phyloP scores from a whole-genome alignment of 1,284 basidiomycete species.

The Earliella scabrosa region DNA sequence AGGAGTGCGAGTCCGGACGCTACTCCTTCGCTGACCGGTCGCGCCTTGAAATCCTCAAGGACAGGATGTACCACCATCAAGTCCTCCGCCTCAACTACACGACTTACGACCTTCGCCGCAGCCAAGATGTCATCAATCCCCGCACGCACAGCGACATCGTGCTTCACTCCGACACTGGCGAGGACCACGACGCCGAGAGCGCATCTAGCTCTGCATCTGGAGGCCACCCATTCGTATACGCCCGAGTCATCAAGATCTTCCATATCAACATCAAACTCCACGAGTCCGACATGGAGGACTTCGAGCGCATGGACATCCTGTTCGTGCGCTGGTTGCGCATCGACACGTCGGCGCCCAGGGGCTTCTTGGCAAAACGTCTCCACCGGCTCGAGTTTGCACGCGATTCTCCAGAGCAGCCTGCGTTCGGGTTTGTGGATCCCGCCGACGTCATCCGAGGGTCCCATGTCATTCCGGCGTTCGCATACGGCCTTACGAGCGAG shows the following conservation, averaged over 20 bases:
- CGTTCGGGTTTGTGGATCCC: background rate
- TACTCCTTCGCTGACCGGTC: constrained; percentile 26
- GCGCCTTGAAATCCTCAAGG: background rate
- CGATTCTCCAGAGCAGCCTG: background rate
- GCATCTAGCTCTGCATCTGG: background rate
- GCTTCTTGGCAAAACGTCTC: too few species aligned
- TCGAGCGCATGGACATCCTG: background rate
- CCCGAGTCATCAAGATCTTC: constrained; percentile 27
- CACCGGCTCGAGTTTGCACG: background rate
- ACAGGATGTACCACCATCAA: constrained; percentile 37
- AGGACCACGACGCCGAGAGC: too few species aligned
- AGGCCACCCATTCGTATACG: background rate
- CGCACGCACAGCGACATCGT: constrained; percentile 40
- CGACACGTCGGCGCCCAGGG: background rate
- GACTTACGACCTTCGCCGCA: constrained; percentile 44
- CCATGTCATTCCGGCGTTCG: background rate
- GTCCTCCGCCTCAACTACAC: constrained; percentile 46
- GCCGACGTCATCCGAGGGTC: background rate
- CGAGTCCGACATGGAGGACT: background rate
- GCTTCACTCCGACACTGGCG: too few species aligned
- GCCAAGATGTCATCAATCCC: constrained; percentile 44
- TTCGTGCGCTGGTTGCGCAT: constrained; percentile 2
- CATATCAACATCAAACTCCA: constrained; percentile 25
- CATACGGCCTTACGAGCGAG: background rate
- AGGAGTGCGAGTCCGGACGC: constrained; percentile 14